A percentile compares a stretch with the other conserved stretches of the same genome.
These are phyloP conservation scores for Aureobasidium uvarum DNA, from an alignment of 2,329 filamentous ascomycete genomes.

Conservation along the genomic window DNA sequence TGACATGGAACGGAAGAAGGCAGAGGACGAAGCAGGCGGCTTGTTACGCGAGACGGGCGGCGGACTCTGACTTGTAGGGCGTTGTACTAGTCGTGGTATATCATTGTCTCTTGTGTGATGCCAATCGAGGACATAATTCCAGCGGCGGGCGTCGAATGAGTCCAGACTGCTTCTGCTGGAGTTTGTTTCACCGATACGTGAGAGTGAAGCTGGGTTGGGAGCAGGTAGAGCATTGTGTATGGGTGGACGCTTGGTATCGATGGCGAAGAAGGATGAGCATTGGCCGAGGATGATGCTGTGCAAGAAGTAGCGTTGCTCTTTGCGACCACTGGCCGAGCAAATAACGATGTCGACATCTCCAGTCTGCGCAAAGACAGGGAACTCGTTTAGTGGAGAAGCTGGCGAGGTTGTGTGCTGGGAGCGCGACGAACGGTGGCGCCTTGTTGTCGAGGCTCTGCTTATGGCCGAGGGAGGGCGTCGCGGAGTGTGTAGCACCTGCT, in stretches of 20 bases:
- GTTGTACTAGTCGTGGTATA: constrained; percentile 81
- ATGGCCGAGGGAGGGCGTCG: constrained; percentile 64
- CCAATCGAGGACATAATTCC: constrained; percentile 86
- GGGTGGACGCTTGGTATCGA: constrained; percentile 61
- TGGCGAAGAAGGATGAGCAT: constrained; percentile 92
- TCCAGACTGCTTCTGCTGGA: constrained; percentile 14
- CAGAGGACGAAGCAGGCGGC: constrained; percentile 60
- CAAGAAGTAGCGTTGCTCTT: constrained; percentile 80
- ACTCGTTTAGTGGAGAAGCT: constrained; percentile 69
- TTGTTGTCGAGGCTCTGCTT: constrained; percentile 56
- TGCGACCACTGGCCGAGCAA: constrained; percentile 57
- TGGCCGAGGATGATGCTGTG: constrained; percentile 84
- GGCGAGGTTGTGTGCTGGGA: constrained; percentile 67
- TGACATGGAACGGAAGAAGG: constrained; percentile 84
- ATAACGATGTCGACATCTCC: constrained; percentile 92
- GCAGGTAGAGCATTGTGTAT: constrained; percentile 23
- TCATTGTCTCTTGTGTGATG: constrained; percentile 67
- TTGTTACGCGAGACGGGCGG: constrained; percentile 61
- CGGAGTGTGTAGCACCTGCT: constrained; percentile 18
- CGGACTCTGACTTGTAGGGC: constrained; percentile 41
- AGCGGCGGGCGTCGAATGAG: constrained; percentile 47
- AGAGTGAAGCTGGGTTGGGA: background rate
- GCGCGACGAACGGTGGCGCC: constrained; percentile 73
- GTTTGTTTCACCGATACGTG: constrained; percentile 8
- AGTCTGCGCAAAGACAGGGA: constrained; percentile 83